Conservation (phyloP, 352 stramenopile genomes). For the Bremia lactucae region DNA sequence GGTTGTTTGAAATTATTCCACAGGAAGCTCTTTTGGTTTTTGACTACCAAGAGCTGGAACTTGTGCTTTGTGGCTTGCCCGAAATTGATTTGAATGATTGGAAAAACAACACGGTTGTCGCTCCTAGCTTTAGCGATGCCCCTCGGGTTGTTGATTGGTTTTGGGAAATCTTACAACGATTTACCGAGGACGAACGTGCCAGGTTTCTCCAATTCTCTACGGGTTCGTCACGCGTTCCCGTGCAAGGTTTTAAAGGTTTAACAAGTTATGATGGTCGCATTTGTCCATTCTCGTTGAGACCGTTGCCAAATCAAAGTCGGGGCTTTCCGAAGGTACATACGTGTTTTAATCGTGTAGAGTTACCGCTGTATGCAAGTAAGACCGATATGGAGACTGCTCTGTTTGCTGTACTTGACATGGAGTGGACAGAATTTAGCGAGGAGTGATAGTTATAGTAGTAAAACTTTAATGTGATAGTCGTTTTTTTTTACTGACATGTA, state of each 20-base stretch:
- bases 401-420: constrained; percentile 92
- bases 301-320: constrained; percentile 42
- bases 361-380: constrained; percentile 76
- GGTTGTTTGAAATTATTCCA: constrained; percentile 95
- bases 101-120: constrained; percentile 62
- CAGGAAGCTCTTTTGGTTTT: constrained; percentile 94
- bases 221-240: constrained; percentile 70
- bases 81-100: constrained; percentile 87
- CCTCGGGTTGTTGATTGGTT: constrained; percentile 54
- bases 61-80: constrained; percentile 70
- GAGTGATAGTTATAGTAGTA: too few relatives aligned
- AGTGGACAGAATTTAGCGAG: constrained; percentile 90
- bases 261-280: constrained; percentile 80
- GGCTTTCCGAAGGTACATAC: constrained; percentile 73
- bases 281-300: constrained; percentile 57
- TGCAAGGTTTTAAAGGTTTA: constrained; percentile 75
- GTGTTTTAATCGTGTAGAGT: constrained; percentile 77
- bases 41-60: constrained; percentile 95
- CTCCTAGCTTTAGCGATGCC: constrained; percentile 36
- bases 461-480: background rate
- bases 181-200: constrained; percentile 66
- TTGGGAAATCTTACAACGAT: constrained; percentile 49
- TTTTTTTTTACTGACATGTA: background rate
- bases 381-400: constrained; percentile 90
- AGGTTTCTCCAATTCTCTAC: constrained; percentile 82